Evolutionary conservation across 139 green algal genomes (phyloP), one percentile per base, ranked within the genome.

Genomic region (Astrephomene gubernaculifera): DNA sequence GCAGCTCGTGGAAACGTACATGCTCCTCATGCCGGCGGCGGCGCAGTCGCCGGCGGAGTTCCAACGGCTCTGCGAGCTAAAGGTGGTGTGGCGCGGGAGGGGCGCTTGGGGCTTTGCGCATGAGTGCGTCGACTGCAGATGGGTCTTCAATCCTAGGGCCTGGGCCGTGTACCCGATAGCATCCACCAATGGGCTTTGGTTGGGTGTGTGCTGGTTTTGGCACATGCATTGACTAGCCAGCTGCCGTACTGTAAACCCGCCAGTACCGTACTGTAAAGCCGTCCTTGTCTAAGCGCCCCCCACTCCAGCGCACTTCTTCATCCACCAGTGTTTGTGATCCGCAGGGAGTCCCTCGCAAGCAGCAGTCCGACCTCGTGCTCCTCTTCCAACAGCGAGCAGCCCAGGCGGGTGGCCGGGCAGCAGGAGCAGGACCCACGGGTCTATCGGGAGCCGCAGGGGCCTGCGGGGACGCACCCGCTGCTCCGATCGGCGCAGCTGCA

Each of bases 1-100:
- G 85, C 90, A 92, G 68, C 84, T 95, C 45, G 89, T 94, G 36
- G 89, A 93, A 69, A 94, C 88, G 0, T 95, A 91, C 80, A 57
- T 93, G 76, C 80, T 95, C 82, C 88, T 95, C 39, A 93, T 95
- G 88, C 92, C 92, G 4, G 60, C 87, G 0, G 44, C 19, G 19
- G 39, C 81, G 14, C 91, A 94, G 83, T 89, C 76, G 41, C 38
- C 70, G 1, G 35, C 57, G 12, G 81, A 94, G 36, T 92, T 95
- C 57, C 63, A 83, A 33, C 76, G 88, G 1, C 74, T 93, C 21
- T 91, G 89, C 60, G 92, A 95, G 39, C 89, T 94, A 41, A 94
- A 94, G 92, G 92, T 94, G 54, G 41, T 52, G 29, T n/a, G 24
- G 9, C 31, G 1, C 2, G 52, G 25, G 36, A 41, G 39, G 29